Conservation (phyloP, 768 basidiomycete genomes). For the Leucogyrophana mollusca region DNA sequence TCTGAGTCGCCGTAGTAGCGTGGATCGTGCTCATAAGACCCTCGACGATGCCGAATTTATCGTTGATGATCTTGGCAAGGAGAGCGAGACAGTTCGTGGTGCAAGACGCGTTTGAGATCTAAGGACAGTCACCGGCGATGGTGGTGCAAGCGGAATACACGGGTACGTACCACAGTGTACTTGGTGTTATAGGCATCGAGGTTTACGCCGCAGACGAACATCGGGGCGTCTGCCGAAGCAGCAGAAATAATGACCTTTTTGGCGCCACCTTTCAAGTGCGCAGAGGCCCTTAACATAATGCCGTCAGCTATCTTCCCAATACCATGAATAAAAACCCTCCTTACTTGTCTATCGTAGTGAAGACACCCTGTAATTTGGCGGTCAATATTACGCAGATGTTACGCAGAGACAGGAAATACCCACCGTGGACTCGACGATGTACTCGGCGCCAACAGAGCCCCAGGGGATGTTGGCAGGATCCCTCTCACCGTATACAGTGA, state of each 20-base stretch:
- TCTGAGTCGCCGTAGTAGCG: conserved; percentile 87
- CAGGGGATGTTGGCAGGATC: conserved; percentile 82
- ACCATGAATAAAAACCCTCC: conserved; percentile 11
- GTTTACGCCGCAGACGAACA: conserved; percentile 91
- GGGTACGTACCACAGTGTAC: conserved; percentile 66
- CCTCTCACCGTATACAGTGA: conserved; percentile 75
- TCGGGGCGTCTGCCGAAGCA: conserved; percentile 86
- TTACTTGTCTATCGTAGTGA: conserved; percentile 87
- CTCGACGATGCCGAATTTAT: conserved; percentile 91
- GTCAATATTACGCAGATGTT: too few relatives aligned
- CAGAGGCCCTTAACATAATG: conserved; percentile 54
- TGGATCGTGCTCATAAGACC: conserved; percentile 96
- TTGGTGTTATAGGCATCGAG: conserved; percentile 83
- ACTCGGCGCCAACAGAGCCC: conserved; percentile 76
- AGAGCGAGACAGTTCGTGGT: conserved; percentile 97
- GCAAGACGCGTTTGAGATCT: conserved; percentile 96
- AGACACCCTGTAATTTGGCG: conserved; percentile 71
- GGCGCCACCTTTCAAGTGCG: conserved; percentile 92
- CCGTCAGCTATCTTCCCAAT: conserved; percentile 8
- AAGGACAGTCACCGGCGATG: conserved; percentile 2
- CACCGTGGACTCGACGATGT: conserved; percentile 91
- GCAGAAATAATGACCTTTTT: conserved; percentile 99
- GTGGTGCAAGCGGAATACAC: neutral
- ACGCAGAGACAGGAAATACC: too few relatives aligned
- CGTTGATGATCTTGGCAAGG: conserved; percentile 91